phyloP scores from a whole-genome alignment of 352 stramenopile genomes.

The Peronospora belbahrii region DNA sequence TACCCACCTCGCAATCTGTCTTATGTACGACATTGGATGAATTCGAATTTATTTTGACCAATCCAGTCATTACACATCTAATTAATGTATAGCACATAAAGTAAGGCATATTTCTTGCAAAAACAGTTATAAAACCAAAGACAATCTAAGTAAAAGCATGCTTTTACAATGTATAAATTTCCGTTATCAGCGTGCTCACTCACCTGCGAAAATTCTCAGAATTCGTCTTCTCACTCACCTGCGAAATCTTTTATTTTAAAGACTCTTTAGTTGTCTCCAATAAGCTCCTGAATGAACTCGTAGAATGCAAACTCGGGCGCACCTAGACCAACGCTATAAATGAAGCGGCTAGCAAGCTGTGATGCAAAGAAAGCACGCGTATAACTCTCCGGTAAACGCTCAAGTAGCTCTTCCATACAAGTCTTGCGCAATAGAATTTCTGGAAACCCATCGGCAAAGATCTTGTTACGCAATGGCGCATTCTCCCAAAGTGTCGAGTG shows the following conservation, averaged over 20 bases:
- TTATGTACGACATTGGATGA: neutral
- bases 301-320: conserved; percentile 82
- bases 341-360: conserved; percentile 74
- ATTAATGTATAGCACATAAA: neutral
- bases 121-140: too few species aligned
- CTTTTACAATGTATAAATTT: conserved; percentile 16
- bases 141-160: neutral
- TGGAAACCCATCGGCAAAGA: conserved; percentile 77
- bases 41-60: neutral
- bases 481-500: conserved; percentile 71
- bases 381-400: conserved; percentile 71
- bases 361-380: conserved; percentile 73
- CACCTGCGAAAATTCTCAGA: too few species aligned
- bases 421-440: conserved; percentile 49
- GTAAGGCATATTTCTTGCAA: too few species aligned
- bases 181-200: conserved; percentile 18
- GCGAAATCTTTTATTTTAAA: neutral
- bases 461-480: conserved; percentile 50
- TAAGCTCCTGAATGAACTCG: conserved; percentile 73
- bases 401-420: conserved; percentile 52
- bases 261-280: conserved; percentile 22
- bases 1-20: neutral
- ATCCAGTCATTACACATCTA: neutral
- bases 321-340: conserved; percentile 64
- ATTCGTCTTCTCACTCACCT: too few species aligned